Percentiles rank a stretch among this genome's conserved stretches.
Conservation (phyloP, 305 asterid genomes). For the Fraxinus sp. region DNA sequence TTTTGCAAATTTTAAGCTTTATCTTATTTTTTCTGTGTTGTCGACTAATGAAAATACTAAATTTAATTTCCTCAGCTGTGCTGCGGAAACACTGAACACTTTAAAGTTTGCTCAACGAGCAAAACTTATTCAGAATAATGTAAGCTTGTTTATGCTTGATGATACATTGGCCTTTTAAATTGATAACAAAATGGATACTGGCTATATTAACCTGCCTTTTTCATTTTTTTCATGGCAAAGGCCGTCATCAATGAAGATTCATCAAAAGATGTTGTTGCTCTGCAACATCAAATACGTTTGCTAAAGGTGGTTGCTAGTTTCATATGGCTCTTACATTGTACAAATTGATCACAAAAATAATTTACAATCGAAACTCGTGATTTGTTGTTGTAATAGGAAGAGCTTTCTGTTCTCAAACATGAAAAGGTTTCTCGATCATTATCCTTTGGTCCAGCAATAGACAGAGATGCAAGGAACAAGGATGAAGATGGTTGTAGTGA, state of each 20-base stretch:
- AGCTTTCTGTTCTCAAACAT: slow-evolving; percentile 71
- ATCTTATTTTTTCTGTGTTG: not conserved
- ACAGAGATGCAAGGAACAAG: slow-evolving; percentile 35
- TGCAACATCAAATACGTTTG: slow-evolving; percentile 76
- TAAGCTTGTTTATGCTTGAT: slow-evolving; percentile 43
- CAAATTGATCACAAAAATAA: slow-evolving; percentile 15
- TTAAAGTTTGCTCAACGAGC: slow-evolving; percentile 97
- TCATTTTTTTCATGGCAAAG: slow-evolving; percentile 38
- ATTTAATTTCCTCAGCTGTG: slow-evolving; percentile 53
- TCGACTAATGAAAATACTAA: slow-evolving; percentile 13
- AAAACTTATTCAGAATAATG: slow-evolving; percentile 92
- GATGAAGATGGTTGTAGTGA: slow-evolving; percentile 37
- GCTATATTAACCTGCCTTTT: slow-evolving; percentile 19
- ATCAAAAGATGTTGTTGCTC: slow-evolving; percentile 71
- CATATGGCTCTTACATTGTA: slow-evolving; percentile 19
- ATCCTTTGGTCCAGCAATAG: slow-evolving; percentile 46
- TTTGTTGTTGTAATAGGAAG: slow-evolving; percentile 61
- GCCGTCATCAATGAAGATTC: slow-evolving; percentile 93
- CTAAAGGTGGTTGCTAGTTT: slow-evolving; percentile 61
- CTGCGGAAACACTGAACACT: slow-evolving; percentile 91
- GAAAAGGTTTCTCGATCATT: slow-evolving; percentile 68
- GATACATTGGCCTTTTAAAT: slow-evolving; percentile 8
- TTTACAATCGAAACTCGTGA: slow-evolving; percentile 26
- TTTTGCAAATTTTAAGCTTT: not conserved
- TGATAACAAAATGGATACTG: slow-evolving; percentile 1